A percentile compares a stretch with the other conserved stretches of the same genome.
Conservation (phyloP, 768 basidiomycete species). For the Leccinum barrowsii region DNA sequence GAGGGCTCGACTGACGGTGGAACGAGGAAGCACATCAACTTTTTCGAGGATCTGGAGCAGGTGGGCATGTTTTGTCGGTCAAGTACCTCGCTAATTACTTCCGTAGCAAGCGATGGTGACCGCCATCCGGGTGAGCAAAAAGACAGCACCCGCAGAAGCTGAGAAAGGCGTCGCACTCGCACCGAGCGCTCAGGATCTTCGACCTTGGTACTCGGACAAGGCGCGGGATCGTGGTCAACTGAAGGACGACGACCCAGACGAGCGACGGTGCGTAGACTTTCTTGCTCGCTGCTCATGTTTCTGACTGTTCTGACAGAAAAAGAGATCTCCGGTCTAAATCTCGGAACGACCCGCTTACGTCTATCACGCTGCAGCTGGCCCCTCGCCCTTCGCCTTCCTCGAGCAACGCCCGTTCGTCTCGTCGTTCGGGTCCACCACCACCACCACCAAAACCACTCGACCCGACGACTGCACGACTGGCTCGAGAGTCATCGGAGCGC, state of each 20-base stretch:
- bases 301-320: conserved; percentile 37
- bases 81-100: background rate
- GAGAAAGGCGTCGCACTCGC: too few relatives aligned
- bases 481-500: conserved; percentile 73
- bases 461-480: conserved; percentile 51
- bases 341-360: conserved; percentile 67
- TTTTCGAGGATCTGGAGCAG: conserved; percentile 80
- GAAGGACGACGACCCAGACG: too few relatives aligned
- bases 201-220: too few relatives aligned
- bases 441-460: conserved; percentile 33
- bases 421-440: conserved; percentile 5
- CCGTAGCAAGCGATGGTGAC: conserved; percentile 43
- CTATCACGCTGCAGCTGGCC: conserved; percentile 65
- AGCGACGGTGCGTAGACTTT: too few relatives aligned
- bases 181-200: too few relatives aligned
- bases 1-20: too few relatives aligned
- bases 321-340: conserved; percentile 64
- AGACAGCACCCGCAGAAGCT: too few relatives aligned
- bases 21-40: conserved; percentile 71
- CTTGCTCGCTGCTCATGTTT: background rate
- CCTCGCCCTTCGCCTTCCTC: conserved; percentile 27
- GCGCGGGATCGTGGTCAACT: too few relatives aligned
- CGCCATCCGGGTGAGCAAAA: conserved; percentile 39
- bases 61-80: conserved; percentile 33
- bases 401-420: conserved; percentile 13